These are phyloP conservation scores for Glutinoglossum americanum DNA, from an alignment of 495 filamentous ascomycete genomes.

Conservation along the genomic window DNA sequence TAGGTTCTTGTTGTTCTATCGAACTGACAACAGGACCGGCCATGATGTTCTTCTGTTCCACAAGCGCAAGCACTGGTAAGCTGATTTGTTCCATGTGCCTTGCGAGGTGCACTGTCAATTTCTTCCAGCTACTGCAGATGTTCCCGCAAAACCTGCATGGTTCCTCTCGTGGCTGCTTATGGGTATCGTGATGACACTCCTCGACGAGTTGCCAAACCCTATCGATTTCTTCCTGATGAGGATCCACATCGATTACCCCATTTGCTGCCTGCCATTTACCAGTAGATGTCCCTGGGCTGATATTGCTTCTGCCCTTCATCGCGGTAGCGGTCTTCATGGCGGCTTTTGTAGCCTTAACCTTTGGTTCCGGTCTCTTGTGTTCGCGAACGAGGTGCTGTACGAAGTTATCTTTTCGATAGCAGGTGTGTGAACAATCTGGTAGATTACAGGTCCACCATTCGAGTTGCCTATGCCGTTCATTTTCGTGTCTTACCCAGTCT, in stretches of 20 bases:
- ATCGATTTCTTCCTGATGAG: slow-evolving; percentile 29
- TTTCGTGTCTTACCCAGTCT: slow-evolving; percentile 93
- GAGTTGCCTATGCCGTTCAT: slow-evolving; percentile 74
- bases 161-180: slow-evolving; percentile 46
- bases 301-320: slow-evolving; percentile 9
- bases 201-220: slow-evolving; percentile 61
- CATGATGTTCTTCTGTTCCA: slow-evolving; percentile 14
- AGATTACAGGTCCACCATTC: slow-evolving; percentile 84
- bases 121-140: slow-evolving; percentile 71
- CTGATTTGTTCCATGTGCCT: slow-evolving; percentile 93
- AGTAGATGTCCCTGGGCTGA: slow-evolving; percentile 10
- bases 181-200: slow-evolving; percentile 50
- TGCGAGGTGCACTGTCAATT: slow-evolving; percentile 82
- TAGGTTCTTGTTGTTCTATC: neutral
- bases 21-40: neutral
- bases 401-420: slow-evolving; percentile 89
- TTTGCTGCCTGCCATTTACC: slow-evolving; percentile 32
- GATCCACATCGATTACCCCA: slow-evolving; percentile 24
- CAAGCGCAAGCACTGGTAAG: slow-evolving; percentile 60
- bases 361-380: slow-evolving; percentile 74
- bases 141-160: slow-evolving; percentile 82
- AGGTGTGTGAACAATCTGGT: slow-evolving; percentile 61
- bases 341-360: slow-evolving; percentile 24
- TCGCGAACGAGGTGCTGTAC: slow-evolving; percentile 86
- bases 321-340: slow-evolving; percentile 12